These are phyloP conservation scores for Phytopythium vexans DNA, from an alignment of 352 stramenopile species.

Conservation along the genomic window DNA sequence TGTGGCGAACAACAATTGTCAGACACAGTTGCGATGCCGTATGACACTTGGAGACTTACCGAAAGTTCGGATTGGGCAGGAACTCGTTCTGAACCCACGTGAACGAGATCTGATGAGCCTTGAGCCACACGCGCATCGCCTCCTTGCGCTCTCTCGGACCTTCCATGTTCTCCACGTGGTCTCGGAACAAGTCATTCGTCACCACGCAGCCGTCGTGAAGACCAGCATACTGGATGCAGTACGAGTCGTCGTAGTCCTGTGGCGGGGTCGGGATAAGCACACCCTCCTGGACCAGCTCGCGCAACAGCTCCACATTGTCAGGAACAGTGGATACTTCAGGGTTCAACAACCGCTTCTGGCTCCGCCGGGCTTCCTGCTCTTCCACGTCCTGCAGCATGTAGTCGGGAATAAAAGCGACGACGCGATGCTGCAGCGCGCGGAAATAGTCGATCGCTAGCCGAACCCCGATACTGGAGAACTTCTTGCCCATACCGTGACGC, in stretches of 20 bases:
- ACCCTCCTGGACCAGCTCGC: constrained; percentile 64
- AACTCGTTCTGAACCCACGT: constrained; percentile 88
- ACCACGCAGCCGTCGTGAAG: constrained; percentile 74
- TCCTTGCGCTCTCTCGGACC: constrained; percentile 51
- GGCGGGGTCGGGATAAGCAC: constrained; percentile 75
- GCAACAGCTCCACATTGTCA: constrained; percentile 68
- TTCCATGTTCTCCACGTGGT: constrained; percentile 75
- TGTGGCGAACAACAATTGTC: not conserved
- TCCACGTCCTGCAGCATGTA: constrained; percentile 67
- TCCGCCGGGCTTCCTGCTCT: constrained; percentile 24
- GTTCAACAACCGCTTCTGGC: constrained; percentile 12
- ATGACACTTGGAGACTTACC: constrained; percentile 12
- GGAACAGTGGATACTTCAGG: constrained; percentile 53
- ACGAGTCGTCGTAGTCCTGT: constrained; percentile 89
- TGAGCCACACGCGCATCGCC: constrained; percentile 64
- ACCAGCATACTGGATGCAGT: constrained; percentile 88
- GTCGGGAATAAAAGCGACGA: constrained; percentile 83
- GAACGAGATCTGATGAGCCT: constrained; percentile 80
- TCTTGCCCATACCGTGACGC: constrained; percentile 64
- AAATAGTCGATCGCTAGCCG: constrained; percentile 76
- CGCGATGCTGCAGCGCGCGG: constrained; percentile 56
- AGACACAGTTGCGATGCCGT: not conserved
- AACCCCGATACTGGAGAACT: constrained; percentile 77
- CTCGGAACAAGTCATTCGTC: constrained; percentile 87
- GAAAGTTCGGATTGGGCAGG: constrained; percentile 85